These are phyloP conservation scores for Pythium scleroteichum DNA, from an alignment of 352 stramenopile species.

Conservation along the genomic window DNA sequence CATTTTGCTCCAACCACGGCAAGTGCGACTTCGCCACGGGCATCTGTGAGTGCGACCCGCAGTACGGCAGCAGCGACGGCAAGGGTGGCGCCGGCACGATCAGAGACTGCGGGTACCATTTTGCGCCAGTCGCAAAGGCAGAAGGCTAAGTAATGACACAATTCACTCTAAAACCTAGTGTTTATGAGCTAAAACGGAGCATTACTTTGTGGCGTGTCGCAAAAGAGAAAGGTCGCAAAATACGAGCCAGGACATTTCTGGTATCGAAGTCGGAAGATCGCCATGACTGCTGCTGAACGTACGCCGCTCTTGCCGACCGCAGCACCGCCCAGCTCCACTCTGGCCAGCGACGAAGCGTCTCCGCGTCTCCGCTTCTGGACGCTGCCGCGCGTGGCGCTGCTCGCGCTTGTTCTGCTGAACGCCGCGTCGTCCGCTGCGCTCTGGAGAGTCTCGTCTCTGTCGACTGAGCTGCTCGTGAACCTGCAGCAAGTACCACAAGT, in stretches of 20 bases:
- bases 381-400: constrained; percentile 12
- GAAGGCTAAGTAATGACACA: neutral
- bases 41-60: constrained; percentile 54
- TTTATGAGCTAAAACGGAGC: constrained; percentile 5
- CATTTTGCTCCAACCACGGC: constrained; percentile 77
- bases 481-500: constrained; percentile 30
- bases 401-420: constrained; percentile 39
- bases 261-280: no score
- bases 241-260: no score
- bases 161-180: constrained; percentile 1
- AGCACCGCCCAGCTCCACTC: neutral
- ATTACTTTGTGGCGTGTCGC: no score
- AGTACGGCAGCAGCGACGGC: constrained; percentile 74
- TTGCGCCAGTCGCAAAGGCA: constrained; percentile 3
- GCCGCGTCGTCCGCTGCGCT: constrained; percentile 38
- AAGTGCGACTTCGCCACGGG: constrained; percentile 66
- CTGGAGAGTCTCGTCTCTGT: constrained; percentile 40
- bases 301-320: constrained; percentile 16
- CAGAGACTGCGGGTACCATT: constrained; percentile 74
- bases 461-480: constrained; percentile 39
- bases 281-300: constrained; percentile 1
- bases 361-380: neutral
- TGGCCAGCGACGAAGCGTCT: neutral
- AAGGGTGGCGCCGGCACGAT: constrained; percentile 62
- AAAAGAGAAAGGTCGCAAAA: no score